Evolutionary conservation across 345 rosid species (phyloP), one percentile per base, ranked within the genome.

Genomic region (Moricandia arvensis): DNA sequence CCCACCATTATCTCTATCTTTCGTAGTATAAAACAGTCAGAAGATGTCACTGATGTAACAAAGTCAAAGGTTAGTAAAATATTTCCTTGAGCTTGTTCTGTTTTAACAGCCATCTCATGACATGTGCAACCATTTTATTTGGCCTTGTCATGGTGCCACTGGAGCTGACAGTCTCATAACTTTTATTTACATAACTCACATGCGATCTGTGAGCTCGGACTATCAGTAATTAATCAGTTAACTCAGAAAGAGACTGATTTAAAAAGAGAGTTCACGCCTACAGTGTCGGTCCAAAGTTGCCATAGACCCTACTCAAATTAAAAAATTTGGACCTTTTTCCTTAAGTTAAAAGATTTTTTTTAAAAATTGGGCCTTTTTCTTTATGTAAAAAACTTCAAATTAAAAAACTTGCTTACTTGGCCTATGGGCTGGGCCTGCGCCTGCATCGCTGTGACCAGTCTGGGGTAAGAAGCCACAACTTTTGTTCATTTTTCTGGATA

Each of bases 191-290:
- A 95, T 98, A 95, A 86, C 74, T 90, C 96, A 17, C 87, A 88
- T 79, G 97, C 96, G 72, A 83, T 95, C 65, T 87, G 89, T 84
- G 99, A 89, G 76, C 90, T 95, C 73, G 99, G 98, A 75, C 79
- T 94, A 79, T 83, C 87, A 47, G 82, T 90, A 45, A 79, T 75
- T 78, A 88, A 86, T 83, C 84, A 74, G 79, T 80, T 92, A 58
- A 77, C 79, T 74, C 83, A 59, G 69, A 86, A 82, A 81, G 93
- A 83, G 53, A 79, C 73, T 17, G 84, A 78, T 69, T 43, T 83
- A 8, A 84, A 85, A 80, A 85, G 61, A 70, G 66, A 45, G 73
- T 51, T 59, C 55, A 75, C 76, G 29, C 49, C 84, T 58, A 81
- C 83, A 78, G 76, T 88, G 68, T 82, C 92, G 82, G n/a, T n/a